Percentiles rank a stretch among this genome's conserved stretches.
These are phyloP conservation scores for Aureobasidium sp. DNA, from an alignment of 2,329 filamentous ascomycete genomes.

Conservation along the genomic window DNA sequence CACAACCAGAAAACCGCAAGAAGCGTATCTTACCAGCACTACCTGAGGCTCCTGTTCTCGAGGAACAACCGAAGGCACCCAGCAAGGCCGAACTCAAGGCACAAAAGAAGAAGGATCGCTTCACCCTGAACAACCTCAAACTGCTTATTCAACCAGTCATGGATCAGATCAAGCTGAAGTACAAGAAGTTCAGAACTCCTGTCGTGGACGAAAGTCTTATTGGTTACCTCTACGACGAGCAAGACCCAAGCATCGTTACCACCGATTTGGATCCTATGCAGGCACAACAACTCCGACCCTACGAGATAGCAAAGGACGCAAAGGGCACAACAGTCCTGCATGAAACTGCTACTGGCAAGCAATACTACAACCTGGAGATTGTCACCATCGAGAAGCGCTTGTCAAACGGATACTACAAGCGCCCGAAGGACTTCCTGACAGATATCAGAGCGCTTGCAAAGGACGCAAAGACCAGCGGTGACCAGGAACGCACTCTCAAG, in stretches of 20 bases:
- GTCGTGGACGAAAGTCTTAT: conserved; percentile 69
- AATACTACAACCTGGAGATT: conserved; percentile 91
- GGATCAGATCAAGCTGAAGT: conserved; percentile 89
- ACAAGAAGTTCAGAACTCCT: conserved; percentile 78
- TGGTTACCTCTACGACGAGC: conserved; percentile 76
- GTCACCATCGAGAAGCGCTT: conserved; percentile 92
- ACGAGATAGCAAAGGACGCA: conserved; percentile 70
- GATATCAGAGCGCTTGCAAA: conserved; percentile 81
- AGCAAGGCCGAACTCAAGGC: conserved; percentile 75
- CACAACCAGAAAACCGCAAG: conserved; percentile 78
- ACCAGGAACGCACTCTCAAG: conserved; percentile 73
- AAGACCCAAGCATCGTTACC: conserved; percentile 59
- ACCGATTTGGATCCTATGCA: conserved; percentile 53
- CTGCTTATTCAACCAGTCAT: conserved; percentile 87
- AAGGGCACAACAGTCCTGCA: conserved; percentile 69
- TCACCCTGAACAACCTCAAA: conserved; percentile 80
- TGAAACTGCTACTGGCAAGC: conserved; percentile 70
- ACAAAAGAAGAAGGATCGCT: conserved; percentile 72
- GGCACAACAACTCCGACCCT: conserved; percentile 60
- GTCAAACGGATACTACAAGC: conserved; percentile 91
- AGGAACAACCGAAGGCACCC: conserved; percentile 49
- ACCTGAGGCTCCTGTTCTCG: conserved; percentile 54
- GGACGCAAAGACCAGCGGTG: conserved; percentile 75
- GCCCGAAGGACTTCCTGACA: conserved; percentile 78
- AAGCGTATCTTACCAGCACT: conserved; percentile 74